Percentiles rank a stretch among this genome's conserved stretches.
phyloP scores from a whole-genome alignment of 148 eudicot genomes.

The Hydrangea macrophylla region DNA sequence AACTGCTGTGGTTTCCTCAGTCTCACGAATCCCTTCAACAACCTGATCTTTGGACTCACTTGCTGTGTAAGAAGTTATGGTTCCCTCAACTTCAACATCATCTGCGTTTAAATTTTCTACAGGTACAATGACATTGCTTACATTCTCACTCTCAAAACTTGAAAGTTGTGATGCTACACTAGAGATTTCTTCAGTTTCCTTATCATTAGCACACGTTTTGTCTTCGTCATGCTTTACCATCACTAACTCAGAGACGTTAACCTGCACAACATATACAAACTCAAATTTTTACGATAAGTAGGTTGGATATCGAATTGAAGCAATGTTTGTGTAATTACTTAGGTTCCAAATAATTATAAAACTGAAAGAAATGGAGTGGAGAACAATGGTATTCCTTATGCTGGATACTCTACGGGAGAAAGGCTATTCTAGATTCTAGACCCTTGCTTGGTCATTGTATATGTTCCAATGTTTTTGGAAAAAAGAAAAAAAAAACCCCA shows the following conservation, averaged over 20 bases:
- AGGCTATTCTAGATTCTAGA: too few relatives aligned
- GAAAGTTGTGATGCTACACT: neutral
- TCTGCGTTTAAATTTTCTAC: neutral
- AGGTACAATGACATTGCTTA: too few relatives aligned
- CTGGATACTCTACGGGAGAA: neutral
- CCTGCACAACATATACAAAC: slow-evolving; percentile 6
- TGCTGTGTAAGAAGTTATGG: too few relatives aligned
- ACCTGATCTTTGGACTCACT: too few relatives aligned
- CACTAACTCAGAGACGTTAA: slow-evolving; percentile 10
- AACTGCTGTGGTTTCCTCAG: too few relatives aligned
- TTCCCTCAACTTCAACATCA: slow-evolving; percentile 9
- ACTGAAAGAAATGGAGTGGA: neutral
- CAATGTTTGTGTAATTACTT: neutral
- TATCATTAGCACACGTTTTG: neutral
- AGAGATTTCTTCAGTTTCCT: slow-evolving; percentile 4
- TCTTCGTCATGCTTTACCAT: slow-evolving; percentile 10
- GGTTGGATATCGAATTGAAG: too few relatives aligned
- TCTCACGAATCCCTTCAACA: too few relatives aligned
- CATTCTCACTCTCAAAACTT: too few relatives aligned
- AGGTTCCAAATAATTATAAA: neutral
- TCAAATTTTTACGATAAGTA: too few relatives aligned
- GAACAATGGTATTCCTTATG: neutral
- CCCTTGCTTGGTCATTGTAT: too few relatives aligned
- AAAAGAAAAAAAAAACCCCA: too few relatives aligned
- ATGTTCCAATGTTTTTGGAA: neutral